phyloP scores from a whole-genome alignment of 2,329 filamentous ascomycete species.

The Ascochyta fabae region DNA sequence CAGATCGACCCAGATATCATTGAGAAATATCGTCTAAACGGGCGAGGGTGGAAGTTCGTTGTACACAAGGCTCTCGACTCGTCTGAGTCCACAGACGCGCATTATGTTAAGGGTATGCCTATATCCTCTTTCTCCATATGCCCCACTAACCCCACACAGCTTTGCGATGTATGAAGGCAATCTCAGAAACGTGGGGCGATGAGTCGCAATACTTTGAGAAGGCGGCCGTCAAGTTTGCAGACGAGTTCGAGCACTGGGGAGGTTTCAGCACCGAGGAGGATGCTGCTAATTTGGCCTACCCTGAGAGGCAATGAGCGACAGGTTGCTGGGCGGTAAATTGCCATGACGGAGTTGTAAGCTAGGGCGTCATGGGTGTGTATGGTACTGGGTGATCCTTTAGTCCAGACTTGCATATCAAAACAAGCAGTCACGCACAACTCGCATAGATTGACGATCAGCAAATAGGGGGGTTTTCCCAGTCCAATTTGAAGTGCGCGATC shows the following conservation, averaged over 20 bases:
- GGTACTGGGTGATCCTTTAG: not conserved
- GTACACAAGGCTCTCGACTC: constrained; percentile 73
- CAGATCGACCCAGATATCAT: constrained; percentile 70
- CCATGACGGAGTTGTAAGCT: constrained; percentile 8
- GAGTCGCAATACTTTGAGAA: constrained; percentile 69
- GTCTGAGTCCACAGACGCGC: constrained; percentile 72
- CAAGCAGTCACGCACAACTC: not conserved
- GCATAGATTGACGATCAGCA: constrained; percentile 1
- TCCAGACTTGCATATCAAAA: constrained; percentile 1
- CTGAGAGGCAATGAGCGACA: constrained; percentile 22
- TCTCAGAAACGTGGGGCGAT: constrained; percentile 76
- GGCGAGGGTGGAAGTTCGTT: constrained; percentile 78
- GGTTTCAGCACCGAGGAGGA: constrained; percentile 49
- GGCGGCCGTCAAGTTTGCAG: constrained; percentile 73
- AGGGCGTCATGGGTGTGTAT: not conserved
- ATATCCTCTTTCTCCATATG: not conserved
- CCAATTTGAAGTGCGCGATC: no score
- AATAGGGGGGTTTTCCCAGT: not conserved
- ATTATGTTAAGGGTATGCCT: constrained; percentile 78
- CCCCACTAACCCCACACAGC: constrained; percentile 51
- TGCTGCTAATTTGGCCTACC: constrained; percentile 33
- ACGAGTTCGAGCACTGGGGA: constrained; percentile 75
- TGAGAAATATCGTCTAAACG: constrained; percentile 64
- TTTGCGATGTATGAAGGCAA: constrained; percentile 76
- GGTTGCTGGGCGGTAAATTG: constrained; percentile 7